Evolutionary conservation across 768 basidiomycete species (phyloP).

Genomic region (Tephrocybe sp.): DNA sequence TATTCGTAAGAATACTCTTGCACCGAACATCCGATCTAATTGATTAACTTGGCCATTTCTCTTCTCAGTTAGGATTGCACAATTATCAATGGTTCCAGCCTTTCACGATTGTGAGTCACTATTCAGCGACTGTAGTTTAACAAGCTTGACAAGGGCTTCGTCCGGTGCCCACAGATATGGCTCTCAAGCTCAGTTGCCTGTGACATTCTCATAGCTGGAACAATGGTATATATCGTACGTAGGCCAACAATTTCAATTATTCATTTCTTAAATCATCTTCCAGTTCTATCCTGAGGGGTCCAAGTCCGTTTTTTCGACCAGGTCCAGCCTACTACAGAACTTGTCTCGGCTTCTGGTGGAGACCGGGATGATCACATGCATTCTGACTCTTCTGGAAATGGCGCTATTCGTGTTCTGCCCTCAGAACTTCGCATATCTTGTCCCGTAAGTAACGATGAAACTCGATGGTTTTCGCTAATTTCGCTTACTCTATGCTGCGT

Average conservation of each 20-base stretch:
- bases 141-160: not conserved
- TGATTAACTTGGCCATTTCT: not conserved
- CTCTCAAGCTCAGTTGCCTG: slow-evolving; percentile 22
- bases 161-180: slow-evolving; percentile 19
- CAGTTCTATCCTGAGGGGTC: slow-evolving; percentile 12
- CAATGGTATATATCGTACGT: slow-evolving; percentile 26
- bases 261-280: not conserved
- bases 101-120: slow-evolving; percentile 14
- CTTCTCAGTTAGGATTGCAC: slow-evolving; percentile 1
- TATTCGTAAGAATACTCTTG: slow-evolving; percentile 1
- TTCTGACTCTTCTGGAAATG: not conserved
- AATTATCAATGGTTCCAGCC: slow-evolving; percentile 8
- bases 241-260: not conserved
- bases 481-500: no score
- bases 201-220: slow-evolving; percentile 24
- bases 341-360: slow-evolving; percentile 20
- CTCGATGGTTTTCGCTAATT: no score
- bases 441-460: not conserved
- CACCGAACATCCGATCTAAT: not conserved
- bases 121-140: no score
- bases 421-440: not conserved
- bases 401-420: not conserved
- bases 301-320: slow-evolving; percentile 5
- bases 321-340: slow-evolving; percentile 5
- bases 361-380: slow-evolving; percentile 20